Conservation (phyloP, 139 green algal genomes). For the Penium margaritaceum region DNA sequence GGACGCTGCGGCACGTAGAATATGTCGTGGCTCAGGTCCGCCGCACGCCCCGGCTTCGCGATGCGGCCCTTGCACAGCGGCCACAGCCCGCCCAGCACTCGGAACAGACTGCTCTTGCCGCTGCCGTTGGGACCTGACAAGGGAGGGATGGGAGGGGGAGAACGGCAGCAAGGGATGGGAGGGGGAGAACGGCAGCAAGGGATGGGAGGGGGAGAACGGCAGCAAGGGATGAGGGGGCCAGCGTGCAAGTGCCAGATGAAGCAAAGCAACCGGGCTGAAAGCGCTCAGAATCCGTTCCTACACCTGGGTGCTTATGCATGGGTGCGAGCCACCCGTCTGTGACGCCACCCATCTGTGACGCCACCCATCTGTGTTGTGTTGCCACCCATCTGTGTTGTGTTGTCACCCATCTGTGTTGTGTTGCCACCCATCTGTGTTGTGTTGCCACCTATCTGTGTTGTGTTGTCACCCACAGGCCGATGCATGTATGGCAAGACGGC, state of each 20-base stretch:
- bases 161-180: not conserved
- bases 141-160: not conserved
- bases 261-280: constrained; percentile 54
- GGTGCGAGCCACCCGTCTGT: no score
- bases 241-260: not conserved
- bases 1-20: constrained; percentile 51
- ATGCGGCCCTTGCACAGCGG: constrained; percentile 33
- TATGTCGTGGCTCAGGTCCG: constrained; percentile 12
- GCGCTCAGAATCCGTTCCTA: no score
- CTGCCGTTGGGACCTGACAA: constrained; percentile 55
- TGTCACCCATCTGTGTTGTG: no score
- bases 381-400: no score
- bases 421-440: no score
- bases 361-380: no score
- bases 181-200: not conserved
- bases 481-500: no score
- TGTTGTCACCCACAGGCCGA: no score
- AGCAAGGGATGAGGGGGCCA: not conserved
- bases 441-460: no score
- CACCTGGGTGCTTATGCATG: no score
- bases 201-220: not conserved
- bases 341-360: no score
- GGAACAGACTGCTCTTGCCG: constrained; percentile 47
- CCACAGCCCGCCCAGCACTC: constrained; percentile 48
- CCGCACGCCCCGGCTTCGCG: constrained; percentile 1